Evolutionary conservation across 345 rosid genomes (phyloP).

Genomic region (Pistacia atlantica): DNA sequence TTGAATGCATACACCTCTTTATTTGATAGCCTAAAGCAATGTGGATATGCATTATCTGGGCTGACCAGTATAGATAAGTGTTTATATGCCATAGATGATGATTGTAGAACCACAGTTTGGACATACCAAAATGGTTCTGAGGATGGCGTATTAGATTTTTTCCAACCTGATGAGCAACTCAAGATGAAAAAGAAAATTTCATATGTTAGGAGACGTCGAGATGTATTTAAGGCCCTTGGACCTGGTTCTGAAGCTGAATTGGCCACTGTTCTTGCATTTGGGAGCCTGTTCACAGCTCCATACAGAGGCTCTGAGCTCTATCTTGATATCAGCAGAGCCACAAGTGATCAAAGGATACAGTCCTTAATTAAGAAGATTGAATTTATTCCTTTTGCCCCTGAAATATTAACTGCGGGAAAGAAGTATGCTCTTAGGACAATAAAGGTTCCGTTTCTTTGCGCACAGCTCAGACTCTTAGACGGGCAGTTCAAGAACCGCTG

Average conservation of each 20-base stretch:
- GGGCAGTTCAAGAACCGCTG: slow-evolving; percentile 96
- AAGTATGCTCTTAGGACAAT: slow-evolving; percentile 53
- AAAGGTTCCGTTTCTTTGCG: slow-evolving; percentile 77
- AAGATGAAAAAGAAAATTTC: slow-evolving; percentile 71
- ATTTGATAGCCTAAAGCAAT: slow-evolving; percentile 59
- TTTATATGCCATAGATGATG: slow-evolving; percentile 68
- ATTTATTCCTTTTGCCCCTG: slow-evolving; percentile 78
- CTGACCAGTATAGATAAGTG: slow-evolving; percentile 62
- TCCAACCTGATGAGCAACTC: slow-evolving; percentile 83
- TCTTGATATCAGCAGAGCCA: slow-evolving; percentile 58
- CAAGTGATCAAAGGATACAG: slow-evolving; percentile 47
- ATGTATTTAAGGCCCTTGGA: slow-evolving; percentile 70
- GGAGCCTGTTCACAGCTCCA: slow-evolving; percentile 82
- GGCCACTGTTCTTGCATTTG: slow-evolving; percentile 73
- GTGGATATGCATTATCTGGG: slow-evolving; percentile 72
- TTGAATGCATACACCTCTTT: slow-evolving; percentile 28
- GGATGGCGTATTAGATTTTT: slow-evolving; percentile 63
- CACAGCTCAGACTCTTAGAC: slow-evolving; percentile 87
- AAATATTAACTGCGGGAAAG: slow-evolving; percentile 64
- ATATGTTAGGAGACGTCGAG: slow-evolving; percentile 62
- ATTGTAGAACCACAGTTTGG: slow-evolving; percentile 91
- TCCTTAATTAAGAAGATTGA: slow-evolving; percentile 60
- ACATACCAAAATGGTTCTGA: slow-evolving; percentile 54
- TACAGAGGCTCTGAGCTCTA: slow-evolving; percentile 75
- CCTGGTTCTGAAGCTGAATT: slow-evolving; percentile 68